These are phyloP conservation scores for Mycena indigotica DNA, from an alignment of 768 basidiomycete species.

Conservation along the genomic window DNA sequence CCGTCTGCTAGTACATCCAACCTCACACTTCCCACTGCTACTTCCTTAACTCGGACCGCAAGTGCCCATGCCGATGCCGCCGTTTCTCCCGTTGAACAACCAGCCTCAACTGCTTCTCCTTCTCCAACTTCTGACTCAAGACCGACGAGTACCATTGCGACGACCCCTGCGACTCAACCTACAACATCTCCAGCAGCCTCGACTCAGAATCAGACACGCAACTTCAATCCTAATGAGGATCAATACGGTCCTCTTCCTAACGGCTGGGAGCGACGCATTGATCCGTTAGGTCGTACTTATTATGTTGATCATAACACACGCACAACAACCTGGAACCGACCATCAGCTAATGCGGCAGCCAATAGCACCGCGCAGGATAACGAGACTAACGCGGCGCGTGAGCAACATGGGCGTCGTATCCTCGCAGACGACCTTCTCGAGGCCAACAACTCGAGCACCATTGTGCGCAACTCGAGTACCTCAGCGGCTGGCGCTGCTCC, in stretches of 20 bases:
- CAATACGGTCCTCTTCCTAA: constrained; percentile 87
- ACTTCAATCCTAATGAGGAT: constrained; percentile 94
- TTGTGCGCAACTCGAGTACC: constrained; percentile 35
- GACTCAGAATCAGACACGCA: constrained; percentile 63
- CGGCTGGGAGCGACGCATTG: constrained; percentile 97
- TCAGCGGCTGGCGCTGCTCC: constrained; percentile 44
- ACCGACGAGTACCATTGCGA: constrained; percentile 18
- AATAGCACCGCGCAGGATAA: constrained; percentile 72
- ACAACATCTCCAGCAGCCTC: constrained; percentile 40
- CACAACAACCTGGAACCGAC: constrained; percentile 96
- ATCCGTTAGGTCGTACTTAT: constrained; percentile 93
- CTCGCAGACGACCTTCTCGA: constrained; percentile 87
- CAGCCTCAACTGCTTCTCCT: constrained; percentile 28
- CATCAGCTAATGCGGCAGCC: constrained; percentile 72
- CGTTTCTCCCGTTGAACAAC: constrained; percentile 41
- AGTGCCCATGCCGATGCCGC: constrained; percentile 66
- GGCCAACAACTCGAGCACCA: constrained; percentile 48
- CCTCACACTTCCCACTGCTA: constrained; percentile 43
- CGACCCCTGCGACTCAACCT: constrained; percentile 26
- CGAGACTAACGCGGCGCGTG: constrained; percentile 84
- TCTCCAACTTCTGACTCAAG: constrained; percentile 21
- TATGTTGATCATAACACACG: constrained; percentile 99
- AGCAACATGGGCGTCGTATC: constrained; percentile 82
- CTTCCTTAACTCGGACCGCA: constrained; percentile 59
- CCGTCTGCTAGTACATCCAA: constrained; percentile 61